phyloP scores from a whole-genome alignment of 208 protist species.

The Endotrypanum monterogeii region DNA sequence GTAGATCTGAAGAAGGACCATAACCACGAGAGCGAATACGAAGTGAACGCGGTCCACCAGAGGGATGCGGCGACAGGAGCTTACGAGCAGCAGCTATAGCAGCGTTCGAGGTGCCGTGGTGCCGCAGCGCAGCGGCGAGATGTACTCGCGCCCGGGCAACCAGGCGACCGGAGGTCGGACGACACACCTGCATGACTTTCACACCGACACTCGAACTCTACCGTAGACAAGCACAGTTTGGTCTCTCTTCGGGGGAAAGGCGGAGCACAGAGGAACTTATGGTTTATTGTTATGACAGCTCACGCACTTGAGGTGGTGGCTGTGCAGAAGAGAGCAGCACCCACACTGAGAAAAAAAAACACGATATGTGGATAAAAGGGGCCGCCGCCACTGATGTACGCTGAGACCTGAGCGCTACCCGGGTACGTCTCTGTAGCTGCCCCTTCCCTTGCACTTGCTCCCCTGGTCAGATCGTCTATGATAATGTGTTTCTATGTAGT shows the following conservation, averaged over 20 bases:
- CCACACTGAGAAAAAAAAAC: too few relatives aligned
- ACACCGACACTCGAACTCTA: not conserved
- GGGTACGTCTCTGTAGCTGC: not conserved
- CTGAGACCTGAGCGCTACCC: too few relatives aligned
- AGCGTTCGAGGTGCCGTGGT: not conserved
- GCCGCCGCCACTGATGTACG: too few relatives aligned
- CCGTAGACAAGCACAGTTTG: not conserved
- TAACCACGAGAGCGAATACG: slow-evolving; percentile 71
- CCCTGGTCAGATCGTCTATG: not conserved
- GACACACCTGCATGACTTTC: slow-evolving; percentile 20
- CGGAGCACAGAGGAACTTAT: too few relatives aligned
- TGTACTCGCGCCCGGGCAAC: slow-evolving; percentile 1
- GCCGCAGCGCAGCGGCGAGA: not conserved
- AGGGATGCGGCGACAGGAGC: not conserved
- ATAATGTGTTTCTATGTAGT: slow-evolving; percentile 3
- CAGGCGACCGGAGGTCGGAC: slow-evolving; percentile 16
- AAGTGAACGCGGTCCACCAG: slow-evolving; percentile 11
- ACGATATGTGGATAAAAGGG: too few relatives aligned
- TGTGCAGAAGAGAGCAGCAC: too few relatives aligned
- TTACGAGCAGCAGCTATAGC: slow-evolving; percentile 2
- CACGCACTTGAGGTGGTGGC: too few relatives aligned
- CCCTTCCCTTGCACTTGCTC: not conserved
- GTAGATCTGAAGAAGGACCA: slow-evolving; percentile 69
- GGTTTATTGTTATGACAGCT: too few relatives aligned
- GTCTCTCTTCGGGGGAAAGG: too few relatives aligned